Evolutionary conservation across 768 basidiomycete species (phyloP), one percentile per base, ranked within the genome.

Genomic region (Tephrocybe sp.): DNA sequence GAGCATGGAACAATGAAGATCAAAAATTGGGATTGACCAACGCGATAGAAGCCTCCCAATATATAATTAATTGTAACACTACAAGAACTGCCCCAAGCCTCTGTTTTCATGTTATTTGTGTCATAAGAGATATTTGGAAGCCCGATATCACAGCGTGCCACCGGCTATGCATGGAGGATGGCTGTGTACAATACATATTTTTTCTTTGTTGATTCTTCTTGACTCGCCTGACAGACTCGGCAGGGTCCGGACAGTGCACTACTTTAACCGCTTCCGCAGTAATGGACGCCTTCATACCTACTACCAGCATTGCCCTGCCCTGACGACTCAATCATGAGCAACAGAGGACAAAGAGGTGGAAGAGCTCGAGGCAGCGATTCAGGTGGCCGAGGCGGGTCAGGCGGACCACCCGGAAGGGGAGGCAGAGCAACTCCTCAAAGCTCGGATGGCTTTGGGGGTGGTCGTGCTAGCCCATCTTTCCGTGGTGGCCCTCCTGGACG

Each of bases 1-100:
- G 67, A 69, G 39, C 59, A 67, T 44, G 66, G 65, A 9, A 65
- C 64, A 21, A 69, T 69, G 67, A 67, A 69, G 51, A 45, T 69
- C 18, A 59, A 62, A 36, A 51, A 53, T 28, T 69, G 66, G 67
- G 66, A 69, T 52, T 64, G 32, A 43, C 28, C 8, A 13, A 30
- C 28, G 13, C 28, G 28, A 30, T n/a, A n/a, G n/a, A n/a, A n/a
- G n/a, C n/a, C n/a, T n/a, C n/a, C n/a, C n/a, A n/a, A n/a, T n/a
- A n/a, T n/a, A n/a, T n/a, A 15, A 36, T 28, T 12, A 25, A 36
- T 25, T 25, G 6, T 35, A 16, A n/a, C n/a, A n/a, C n/a, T n/a
- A n/a, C n/a, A n/a, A n/a, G n/a, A n/a, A n/a, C n/a, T n/a, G n/a
- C n/a, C n/a, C n/a, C n/a, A n/a, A n/a, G n/a, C n/a, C n/a, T n/a